phyloP scores from a whole-genome alignment of 78 protist species.

The Cavenderia fasciculata region DNA sequence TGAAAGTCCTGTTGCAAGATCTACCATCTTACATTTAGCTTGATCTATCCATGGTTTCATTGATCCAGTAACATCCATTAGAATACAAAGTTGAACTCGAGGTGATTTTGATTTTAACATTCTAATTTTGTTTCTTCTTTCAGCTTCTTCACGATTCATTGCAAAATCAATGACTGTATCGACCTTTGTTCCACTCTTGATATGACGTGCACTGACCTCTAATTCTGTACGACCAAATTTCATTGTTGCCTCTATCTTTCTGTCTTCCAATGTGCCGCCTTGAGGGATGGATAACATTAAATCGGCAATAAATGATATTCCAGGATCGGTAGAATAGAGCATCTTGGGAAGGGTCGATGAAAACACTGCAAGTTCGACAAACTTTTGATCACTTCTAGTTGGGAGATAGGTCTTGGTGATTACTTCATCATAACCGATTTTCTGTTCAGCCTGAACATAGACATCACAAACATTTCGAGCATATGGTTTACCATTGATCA shows the following conservation, averaged over 20 bases:
- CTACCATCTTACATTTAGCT: not conserved
- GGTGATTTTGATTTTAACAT: too few species aligned
- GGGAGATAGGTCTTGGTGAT: conserved; percentile 1
- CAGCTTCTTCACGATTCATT: not conserved
- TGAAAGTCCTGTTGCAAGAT: not conserved
- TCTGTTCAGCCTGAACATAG: not conserved
- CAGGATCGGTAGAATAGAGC: not conserved
- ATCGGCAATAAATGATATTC: not conserved
- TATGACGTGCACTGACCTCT: not conserved
- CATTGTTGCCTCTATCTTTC: not conserved
- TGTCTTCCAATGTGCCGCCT: not conserved
- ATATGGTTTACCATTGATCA: not conserved
- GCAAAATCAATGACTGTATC: not conserved
- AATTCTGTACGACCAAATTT: conserved; percentile 13
- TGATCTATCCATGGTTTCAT: not conserved
- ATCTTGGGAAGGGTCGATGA: not conserved
- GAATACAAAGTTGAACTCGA: not conserved
- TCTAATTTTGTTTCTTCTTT: conserved; percentile 1
- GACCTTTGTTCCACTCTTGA: not conserved
- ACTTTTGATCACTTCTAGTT: not conserved
- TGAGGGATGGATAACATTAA: not conserved
- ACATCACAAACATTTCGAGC: conserved; percentile 5
- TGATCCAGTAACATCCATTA: conserved; percentile 11
- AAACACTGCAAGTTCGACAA: not conserved
- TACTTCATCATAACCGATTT: conserved; percentile 2